These are phyloP conservation scores for Alopecurus myosuroides DNA, from an alignment of 176 grass and related monocot genomes.

Conservation along the genomic window DNA sequence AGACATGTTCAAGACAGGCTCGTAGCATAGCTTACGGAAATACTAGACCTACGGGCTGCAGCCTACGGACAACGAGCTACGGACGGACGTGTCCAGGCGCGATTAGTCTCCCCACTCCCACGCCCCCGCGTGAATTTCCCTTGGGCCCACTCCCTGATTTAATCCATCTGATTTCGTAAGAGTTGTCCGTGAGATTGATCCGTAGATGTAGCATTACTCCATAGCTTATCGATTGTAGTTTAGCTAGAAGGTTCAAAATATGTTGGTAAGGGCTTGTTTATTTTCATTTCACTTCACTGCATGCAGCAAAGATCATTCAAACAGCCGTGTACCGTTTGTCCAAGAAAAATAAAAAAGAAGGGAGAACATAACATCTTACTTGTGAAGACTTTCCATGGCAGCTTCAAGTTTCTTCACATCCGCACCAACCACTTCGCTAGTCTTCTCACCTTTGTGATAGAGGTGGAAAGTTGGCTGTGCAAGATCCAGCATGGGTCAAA, in stretches of 20 bases:
- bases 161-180: too few relatives aligned
- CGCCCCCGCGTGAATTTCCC: too few relatives aligned
- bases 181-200: too few relatives aligned
- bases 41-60: too few relatives aligned
- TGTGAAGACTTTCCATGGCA: slow-evolving; percentile 46
- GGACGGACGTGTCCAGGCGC: too few relatives aligned
- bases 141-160: too few relatives aligned
- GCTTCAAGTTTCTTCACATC: slow-evolving; percentile 25
- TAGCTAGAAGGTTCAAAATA: slow-evolving; percentile 3
- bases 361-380: slow-evolving; percentile 5
- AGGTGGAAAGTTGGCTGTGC: slow-evolving; percentile 43
- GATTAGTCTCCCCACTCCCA: too few relatives aligned
- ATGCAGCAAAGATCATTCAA: background rate
- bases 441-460: slow-evolving; percentile 40
- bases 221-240: background rate
- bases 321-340: background rate
- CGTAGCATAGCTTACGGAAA: too few relatives aligned
- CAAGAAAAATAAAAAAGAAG: background rate
- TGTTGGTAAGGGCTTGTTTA: background rate
- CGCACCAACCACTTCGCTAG: slow-evolving; percentile 30
- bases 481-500: background rate
- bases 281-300: background rate
- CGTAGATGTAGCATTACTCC: too few relatives aligned
- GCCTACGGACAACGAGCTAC: too few relatives aligned
- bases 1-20: background rate